Evolutionary conservation across 192 early-diverging fungal genomes (phyloP), one percentile per base, ranked within the genome.

Genomic region (Coemansia sp.): DNA sequence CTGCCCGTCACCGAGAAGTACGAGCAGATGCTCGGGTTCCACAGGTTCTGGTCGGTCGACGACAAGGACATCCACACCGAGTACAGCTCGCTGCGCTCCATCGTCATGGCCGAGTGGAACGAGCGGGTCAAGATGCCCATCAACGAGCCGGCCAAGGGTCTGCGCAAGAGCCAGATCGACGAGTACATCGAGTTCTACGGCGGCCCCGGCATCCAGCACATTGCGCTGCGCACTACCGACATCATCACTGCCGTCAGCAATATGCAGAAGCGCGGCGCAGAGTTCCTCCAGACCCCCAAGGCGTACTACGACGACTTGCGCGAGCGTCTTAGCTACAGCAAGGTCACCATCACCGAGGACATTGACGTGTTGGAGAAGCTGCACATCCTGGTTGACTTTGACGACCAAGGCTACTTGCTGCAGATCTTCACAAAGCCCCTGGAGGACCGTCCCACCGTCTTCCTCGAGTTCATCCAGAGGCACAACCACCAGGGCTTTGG

Each of bases 31-130:
- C 87, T 99, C n/a, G 94, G 91, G 62, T 99, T 97, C 88, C 95
- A 95, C 83, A 88, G 95, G 46, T 99, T 97, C 90, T 97, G 94
- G 94, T 94, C 92, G 43, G 93, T 99, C 45, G 96, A 99, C 79
- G 96, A 99, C 84, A 91, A 85, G 58, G 91, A 95, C 79, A 94
- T 99, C 48, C 89, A 92, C 85, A 94, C 95, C 43, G 91, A 99
- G 70, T 97, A 94, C 86, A 93, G 91, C 72, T 90, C 95, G 43
- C 85, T 97, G 59, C 87, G 93, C 15, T 95, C 94, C 28, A 93
- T 97, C 58, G 94, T 96, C 80, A 95, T 99, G 95, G 89, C 94
- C 39, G 92, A 95, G 67, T 90, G 88, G 61, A 87, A 88, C 72
- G 94, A 97, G 64, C 85, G 78, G 55, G 87, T 99, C 84, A 97